phyloP scores from a whole-genome alignment of 441 rosid genomes.

The Mallotus repandus region DNA sequence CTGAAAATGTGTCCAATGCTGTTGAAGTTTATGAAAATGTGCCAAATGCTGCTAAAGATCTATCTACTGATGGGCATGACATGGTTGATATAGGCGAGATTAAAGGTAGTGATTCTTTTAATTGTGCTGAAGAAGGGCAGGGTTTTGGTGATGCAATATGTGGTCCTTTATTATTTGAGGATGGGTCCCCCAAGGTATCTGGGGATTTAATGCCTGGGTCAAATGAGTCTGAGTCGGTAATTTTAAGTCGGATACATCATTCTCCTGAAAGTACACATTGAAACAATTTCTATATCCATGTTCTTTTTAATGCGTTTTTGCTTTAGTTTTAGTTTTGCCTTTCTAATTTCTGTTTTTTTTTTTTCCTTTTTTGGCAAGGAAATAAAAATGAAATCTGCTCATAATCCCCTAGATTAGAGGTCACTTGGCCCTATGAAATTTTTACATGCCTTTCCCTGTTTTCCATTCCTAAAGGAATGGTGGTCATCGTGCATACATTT shows the following conservation, averaged over 20 bases:
- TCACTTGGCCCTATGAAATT: neutral
- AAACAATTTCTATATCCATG: slow-evolving; percentile 54
- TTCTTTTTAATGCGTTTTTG: slow-evolving; percentile 21
- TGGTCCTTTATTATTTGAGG: slow-evolving; percentile 43
- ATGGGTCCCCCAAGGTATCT: slow-evolving; percentile 47
- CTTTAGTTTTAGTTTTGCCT: neutral
- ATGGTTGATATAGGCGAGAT: slow-evolving; percentile 28
- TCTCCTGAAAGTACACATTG: slow-evolving; percentile 99
- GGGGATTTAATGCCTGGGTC: slow-evolving; percentile 55
- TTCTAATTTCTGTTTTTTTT: neutral
- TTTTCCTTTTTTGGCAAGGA: neutral
- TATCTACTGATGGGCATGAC: slow-evolving; percentile 28
- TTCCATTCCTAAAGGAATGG: neutral
- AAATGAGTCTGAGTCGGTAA: slow-evolving; percentile 66
- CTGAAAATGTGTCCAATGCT: too few relatives aligned
- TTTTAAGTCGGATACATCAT: slow-evolving; percentile 94
- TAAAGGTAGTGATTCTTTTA: slow-evolving; percentile 19
- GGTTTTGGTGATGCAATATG: slow-evolving; percentile 32
- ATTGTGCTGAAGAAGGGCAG: slow-evolving; percentile 30
- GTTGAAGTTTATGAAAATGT: slow-evolving; percentile 15
- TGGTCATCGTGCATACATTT: too few relatives aligned
- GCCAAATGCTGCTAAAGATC: slow-evolving; percentile 18
- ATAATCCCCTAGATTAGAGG: neutral
- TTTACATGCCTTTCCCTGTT: neutral
- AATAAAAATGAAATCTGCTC: slow-evolving; percentile 13